Evolutionary conservation across 2,329 filamentous ascomycete genomes (phyloP).

Genomic region (Ascochyta rabiei): DNA sequence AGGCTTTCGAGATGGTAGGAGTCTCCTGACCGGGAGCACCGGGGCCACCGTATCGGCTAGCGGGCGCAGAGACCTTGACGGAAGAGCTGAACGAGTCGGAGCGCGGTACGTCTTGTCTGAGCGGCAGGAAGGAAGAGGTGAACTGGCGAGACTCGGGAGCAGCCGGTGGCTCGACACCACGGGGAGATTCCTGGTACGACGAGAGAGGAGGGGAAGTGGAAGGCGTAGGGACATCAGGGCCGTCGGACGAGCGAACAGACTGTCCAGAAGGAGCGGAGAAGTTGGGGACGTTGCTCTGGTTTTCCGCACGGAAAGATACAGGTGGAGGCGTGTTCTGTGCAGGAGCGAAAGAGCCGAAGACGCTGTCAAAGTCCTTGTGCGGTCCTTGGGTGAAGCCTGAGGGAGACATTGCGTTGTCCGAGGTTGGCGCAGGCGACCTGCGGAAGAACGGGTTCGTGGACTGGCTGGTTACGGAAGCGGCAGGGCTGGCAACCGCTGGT

Average conservation of each 20-base stretch:
- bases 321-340: conserved; percentile 56
- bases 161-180: conserved; percentile 64
- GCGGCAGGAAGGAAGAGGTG: conserved; percentile 75
- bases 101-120: conserved; percentile 62
- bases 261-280: conserved; percentile 51
- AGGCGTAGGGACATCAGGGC: conserved; percentile 63
- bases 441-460: conserved; percentile 97
- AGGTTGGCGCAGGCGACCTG: conserved; percentile 56
- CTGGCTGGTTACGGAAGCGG: conserved; percentile 64
- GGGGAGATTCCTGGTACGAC: conserved; percentile 59
- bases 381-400: conserved; percentile 54
- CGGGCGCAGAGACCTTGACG: conserved; percentile 76
- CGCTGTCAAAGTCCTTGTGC: conserved; percentile 72
- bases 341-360: conserved; percentile 73
- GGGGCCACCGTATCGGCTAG: conserved; percentile 63
- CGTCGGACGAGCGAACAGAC: conserved; percentile 53
- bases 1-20: conserved; percentile 51
- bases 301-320: conserved; percentile 67
- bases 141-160: conserved; percentile 78
- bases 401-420: conserved; percentile 58
- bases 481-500: conserved; percentile 69
- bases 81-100: conserved; percentile 77
- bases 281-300: conserved; percentile 43
- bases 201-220: conserved; percentile 67
- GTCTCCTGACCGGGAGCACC: conserved; percentile 52